A percentile compares a stretch with the other conserved stretches of the same genome.
These are phyloP conservation scores for Polytolypa hystricis DNA, from an alignment of 2,329 filamentous ascomycete genomes.

Conservation along the genomic window DNA sequence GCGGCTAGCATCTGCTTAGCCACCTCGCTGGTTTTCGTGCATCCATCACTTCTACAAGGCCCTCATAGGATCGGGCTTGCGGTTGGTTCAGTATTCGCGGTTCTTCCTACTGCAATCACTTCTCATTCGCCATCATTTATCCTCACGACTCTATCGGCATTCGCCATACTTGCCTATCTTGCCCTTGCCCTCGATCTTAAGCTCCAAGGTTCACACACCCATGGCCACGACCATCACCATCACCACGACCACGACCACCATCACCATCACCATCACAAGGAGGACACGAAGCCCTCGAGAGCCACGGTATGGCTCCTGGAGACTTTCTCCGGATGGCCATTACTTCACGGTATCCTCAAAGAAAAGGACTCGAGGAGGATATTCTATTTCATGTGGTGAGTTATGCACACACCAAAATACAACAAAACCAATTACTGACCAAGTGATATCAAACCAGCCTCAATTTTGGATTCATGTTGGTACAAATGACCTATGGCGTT, in stretches of 20 bases:
- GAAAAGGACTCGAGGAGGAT: slow-evolving; percentile 92
- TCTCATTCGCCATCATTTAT: no score
- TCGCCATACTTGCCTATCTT: neutral
- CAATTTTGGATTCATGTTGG: slow-evolving; percentile 88
- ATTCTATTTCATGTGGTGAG: slow-evolving; percentile 90
- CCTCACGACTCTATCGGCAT: no score
- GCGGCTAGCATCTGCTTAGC: slow-evolving; percentile 4
- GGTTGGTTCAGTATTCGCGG: neutral
- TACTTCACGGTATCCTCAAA: slow-evolving; percentile 73
- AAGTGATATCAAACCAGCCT: no score
- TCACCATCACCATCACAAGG: slow-evolving; percentile 27
- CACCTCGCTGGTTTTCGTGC: neutral
- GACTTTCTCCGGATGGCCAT: slow-evolving; percentile 57
- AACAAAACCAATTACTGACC: neutral
- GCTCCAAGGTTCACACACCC: slow-evolving; percentile 20
- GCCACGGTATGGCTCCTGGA: slow-evolving; percentile 65
- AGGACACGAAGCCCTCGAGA: slow-evolving; percentile 46
- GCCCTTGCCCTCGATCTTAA: slow-evolving; percentile 10
- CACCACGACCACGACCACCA: slow-evolving; percentile 19
- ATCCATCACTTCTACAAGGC: neutral
- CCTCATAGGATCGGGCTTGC: neutral
- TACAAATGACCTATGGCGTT: slow-evolving; percentile 91
- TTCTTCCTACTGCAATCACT: neutral
- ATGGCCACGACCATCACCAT: slow-evolving; percentile 21
- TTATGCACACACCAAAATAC: slow-evolving; percentile 4